These are phyloP conservation scores for Euphorbia lathyris DNA, from an alignment of 345 rosid species.

Conservation along the genomic window DNA sequence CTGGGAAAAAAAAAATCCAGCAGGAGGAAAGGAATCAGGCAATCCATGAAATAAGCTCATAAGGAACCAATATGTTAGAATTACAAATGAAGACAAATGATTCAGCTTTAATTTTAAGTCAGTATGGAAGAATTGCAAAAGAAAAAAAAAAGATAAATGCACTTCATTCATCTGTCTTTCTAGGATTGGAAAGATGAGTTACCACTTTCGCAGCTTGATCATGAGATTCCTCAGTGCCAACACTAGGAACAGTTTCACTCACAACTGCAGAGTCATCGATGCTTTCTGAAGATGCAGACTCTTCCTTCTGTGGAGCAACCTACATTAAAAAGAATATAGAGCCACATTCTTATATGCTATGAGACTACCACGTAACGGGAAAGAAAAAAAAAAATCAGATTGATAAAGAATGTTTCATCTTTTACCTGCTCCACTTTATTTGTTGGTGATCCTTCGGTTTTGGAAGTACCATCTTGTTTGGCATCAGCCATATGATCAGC, in stretches of 20 bases:
- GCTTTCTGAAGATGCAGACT: slow-evolving; percentile 30
- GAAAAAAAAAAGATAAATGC: not conserved
- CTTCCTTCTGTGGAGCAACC: slow-evolving; percentile 35
- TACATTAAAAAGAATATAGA: slow-evolving; percentile 22
- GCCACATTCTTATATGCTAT: slow-evolving; percentile 8
- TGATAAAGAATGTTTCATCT: not conserved
- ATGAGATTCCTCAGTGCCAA: slow-evolving; percentile 34
- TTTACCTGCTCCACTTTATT: slow-evolving; percentile 39
- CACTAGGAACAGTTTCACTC: slow-evolving; percentile 38
- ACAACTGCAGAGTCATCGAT: slow-evolving; percentile 34
- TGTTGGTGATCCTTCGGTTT: slow-evolving; percentile 29
- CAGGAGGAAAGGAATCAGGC: no score
- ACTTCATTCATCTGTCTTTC: not conserved
- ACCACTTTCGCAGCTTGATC: slow-evolving; percentile 41
- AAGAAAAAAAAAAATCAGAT: slow-evolving; percentile 2
- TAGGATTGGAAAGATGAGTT: slow-evolving; percentile 10
- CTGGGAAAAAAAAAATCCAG: no score
- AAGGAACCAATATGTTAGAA: not conserved
- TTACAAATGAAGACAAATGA: not conserved
- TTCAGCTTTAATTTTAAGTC: not conserved
- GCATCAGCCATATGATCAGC: slow-evolving; percentile 35
- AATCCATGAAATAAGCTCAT: not conserved
- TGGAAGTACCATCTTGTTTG: slow-evolving; percentile 29
- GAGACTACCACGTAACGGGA: not conserved
- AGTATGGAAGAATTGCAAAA: not conserved